Evolutionary conservation across 768 basidiomycete species (phyloP).

Genomic region (Suillus subaureus): DNA sequence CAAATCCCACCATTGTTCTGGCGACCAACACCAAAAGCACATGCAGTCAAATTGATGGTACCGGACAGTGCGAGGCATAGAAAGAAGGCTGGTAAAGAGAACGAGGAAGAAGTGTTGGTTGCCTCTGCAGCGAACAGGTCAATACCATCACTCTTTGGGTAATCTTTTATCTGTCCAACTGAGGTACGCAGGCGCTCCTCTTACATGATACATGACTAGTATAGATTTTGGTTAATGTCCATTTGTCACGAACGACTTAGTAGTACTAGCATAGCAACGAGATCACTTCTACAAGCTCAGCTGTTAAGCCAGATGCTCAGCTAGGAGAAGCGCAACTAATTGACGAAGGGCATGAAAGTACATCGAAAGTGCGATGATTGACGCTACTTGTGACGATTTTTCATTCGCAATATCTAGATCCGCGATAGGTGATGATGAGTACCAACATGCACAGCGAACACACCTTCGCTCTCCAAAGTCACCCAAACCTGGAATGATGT

Average conservation of each 20-base stretch:
- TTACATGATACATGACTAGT: not conserved
- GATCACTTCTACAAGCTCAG: not conserved
- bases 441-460: slow-evolving; percentile 9
- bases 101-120: not conserved
- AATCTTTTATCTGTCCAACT: not conserved
- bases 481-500: slow-evolving; percentile 93
- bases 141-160: not conserved
- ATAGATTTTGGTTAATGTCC: too few species aligned
- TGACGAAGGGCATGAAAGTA: not conserved
- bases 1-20: not conserved
- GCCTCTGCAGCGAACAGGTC: too few species aligned
- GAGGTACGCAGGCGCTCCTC: not conserved
- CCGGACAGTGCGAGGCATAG: not conserved
- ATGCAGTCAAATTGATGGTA: not conserved
- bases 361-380: not conserved
- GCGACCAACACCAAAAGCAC: not conserved
- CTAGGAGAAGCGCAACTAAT: too few species aligned
- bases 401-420: slow-evolving; percentile 5
- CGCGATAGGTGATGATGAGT: not conserved
- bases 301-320: not conserved
- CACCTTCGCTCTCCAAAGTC: slow-evolving; percentile 94
- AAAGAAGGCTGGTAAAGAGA: not conserved
- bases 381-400: not conserved
- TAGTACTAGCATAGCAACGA: not conserved
- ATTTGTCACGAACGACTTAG: not conserved